These are phyloP conservation scores for Aureobasidium sp. DNA, from an alignment of 2,329 filamentous ascomycete genomes.

Conservation along the genomic window DNA sequence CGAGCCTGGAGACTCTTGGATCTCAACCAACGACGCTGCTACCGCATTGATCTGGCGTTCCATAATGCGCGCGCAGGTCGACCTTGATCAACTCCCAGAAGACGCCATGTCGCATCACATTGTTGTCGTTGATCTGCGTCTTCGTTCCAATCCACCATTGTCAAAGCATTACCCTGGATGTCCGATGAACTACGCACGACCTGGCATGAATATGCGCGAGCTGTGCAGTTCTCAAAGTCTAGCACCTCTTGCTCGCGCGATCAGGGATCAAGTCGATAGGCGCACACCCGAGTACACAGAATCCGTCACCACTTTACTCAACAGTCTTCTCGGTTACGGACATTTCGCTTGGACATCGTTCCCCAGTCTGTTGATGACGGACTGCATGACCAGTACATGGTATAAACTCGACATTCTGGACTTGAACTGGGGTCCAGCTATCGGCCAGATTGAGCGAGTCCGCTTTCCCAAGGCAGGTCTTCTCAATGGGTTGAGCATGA, in stretches of 20 bases:
- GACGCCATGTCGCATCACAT: constrained; percentile 2
- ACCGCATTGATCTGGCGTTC: constrained; percentile 3
- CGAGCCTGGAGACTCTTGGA: constrained; percentile 1
- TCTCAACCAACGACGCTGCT: background rate
- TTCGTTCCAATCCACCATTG: background rate
- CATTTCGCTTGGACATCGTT: background rate
- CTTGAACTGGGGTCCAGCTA: background rate
- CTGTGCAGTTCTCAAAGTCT: background rate
- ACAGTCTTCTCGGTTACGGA: background rate
- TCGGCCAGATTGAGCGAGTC: background rate
- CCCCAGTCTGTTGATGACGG: background rate
- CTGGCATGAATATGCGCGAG: background rate
- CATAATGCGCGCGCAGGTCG: background rate
- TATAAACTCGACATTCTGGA: constrained; percentile 5
- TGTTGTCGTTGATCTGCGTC: background rate
- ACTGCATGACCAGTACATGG: constrained; percentile 2
- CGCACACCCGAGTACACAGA: background rate
- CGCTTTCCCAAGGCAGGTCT: background rate
- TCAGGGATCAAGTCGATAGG: background rate
- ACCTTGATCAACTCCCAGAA: background rate
- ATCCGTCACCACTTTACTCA: background rate
- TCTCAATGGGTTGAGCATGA: background rate
- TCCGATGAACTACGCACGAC: constrained; percentile 5
- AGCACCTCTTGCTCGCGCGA: background rate
- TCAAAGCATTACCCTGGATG: background rate